phyloP scores from a whole-genome alignment of 768 basidiomycete species.

The Agrocybe pediades region DNA sequence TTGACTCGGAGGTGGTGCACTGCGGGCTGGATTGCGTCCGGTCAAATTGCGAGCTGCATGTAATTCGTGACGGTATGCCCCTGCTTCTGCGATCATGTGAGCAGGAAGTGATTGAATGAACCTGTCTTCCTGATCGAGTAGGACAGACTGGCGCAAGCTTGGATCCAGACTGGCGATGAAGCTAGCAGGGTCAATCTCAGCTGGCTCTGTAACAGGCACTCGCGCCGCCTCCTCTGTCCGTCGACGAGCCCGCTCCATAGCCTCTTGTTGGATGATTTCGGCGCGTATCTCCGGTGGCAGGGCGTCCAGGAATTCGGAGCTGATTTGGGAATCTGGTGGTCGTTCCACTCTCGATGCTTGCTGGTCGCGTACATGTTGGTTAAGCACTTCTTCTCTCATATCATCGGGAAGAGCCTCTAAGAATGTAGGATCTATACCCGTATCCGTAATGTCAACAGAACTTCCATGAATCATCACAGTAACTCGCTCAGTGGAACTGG shows the following conservation, averaged over 20 bases:
- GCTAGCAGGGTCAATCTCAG: constrained; percentile 85
- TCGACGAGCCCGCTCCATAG: constrained; percentile 71
- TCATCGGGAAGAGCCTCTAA: constrained; percentile 97
- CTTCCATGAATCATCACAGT: constrained; percentile 92
- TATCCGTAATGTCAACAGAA: constrained; percentile 95
- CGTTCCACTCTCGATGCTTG: constrained; percentile 75
- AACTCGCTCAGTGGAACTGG: constrained; percentile 56
- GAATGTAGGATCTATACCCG: constrained; percentile 98
- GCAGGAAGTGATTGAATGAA: constrained; percentile 82
- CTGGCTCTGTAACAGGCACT: constrained; percentile 53
- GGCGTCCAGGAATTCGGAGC: constrained; percentile 93
- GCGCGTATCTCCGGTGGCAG: constrained; percentile 95
- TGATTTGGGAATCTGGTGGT: constrained; percentile 86
- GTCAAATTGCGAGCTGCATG: constrained; percentile 32
- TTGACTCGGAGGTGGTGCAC: constrained; percentile 26
- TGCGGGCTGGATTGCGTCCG: constrained; percentile 30
- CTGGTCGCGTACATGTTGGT: constrained; percentile 94
- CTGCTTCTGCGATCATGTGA: constrained; percentile 85
- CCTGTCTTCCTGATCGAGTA: constrained; percentile 86
- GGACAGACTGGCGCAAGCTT: constrained; percentile 84
- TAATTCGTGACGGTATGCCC: constrained; percentile 63
- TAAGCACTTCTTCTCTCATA: constrained; percentile 97
- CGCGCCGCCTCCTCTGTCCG: constrained; percentile 40
- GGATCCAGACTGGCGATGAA: constrained; percentile 94
- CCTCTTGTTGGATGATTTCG: constrained; percentile 96